Conservation (phyloP, 2,329 filamentous ascomycete genomes). For the Zymoseptoria passerinii region DNA sequence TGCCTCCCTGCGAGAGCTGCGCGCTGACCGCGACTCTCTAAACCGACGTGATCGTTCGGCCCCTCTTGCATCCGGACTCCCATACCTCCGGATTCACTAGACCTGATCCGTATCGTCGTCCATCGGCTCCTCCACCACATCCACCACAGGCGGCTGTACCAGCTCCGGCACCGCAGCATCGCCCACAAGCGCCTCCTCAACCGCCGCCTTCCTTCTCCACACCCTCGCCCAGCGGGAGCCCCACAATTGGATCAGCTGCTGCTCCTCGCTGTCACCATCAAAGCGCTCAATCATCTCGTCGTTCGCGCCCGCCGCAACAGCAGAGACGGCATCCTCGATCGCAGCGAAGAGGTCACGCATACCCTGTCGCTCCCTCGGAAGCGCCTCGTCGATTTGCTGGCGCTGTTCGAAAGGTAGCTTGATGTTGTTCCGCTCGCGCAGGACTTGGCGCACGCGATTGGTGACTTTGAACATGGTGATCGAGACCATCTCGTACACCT, state of each 20-base stretch:
- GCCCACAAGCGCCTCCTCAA: conserved; percentile 68
- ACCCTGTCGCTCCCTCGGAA: conserved; percentile 59
- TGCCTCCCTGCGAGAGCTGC: no score
- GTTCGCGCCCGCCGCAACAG: conserved; percentile 64
- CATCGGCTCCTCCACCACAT: conserved; percentile 13
- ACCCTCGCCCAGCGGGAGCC: conserved; percentile 78
- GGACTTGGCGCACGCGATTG: conserved; percentile 72
- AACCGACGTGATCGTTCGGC: no score
- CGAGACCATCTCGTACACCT: conserved; percentile 83
- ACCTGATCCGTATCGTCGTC: conserved; percentile 25
- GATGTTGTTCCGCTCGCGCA: conserved; percentile 52
- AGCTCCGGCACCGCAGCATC: conserved; percentile 46
- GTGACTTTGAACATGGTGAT: conserved; percentile 88
- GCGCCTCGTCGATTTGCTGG: conserved; percentile 55
- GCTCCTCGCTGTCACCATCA: conserved; percentile 49
- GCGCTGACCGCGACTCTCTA: no score
- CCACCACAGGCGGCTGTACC: conserved; percentile 23
- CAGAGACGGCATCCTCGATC: conserved; percentile 68
- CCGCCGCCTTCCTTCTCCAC: conserved; percentile 70
- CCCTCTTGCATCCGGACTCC: background rate
- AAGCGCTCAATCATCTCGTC: conserved; percentile 66
- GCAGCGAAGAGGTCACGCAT: conserved; percentile 74
- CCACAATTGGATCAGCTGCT: conserved; percentile 67
- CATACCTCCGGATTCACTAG: background rate
- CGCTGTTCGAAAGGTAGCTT: conserved; percentile 50